Evolutionary conservation across 139 green algal genomes (phyloP).

Genomic region (Axilococcus clingmanii): DNA sequence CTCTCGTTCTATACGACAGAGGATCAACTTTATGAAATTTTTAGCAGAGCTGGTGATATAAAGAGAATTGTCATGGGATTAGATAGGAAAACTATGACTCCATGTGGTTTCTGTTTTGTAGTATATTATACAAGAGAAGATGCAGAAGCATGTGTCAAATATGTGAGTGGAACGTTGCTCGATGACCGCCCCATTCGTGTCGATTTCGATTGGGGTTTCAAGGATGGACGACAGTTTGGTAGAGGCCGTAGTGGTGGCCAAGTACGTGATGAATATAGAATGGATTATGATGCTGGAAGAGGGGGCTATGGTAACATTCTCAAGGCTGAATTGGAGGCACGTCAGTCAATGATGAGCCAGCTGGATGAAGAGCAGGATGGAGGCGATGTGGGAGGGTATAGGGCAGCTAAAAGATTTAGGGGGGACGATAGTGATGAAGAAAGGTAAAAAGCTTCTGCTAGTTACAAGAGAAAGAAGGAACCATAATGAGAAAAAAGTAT

Average conservation of each 20-base stretch:
- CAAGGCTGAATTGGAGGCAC: conserved; percentile 13
- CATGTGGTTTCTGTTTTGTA: conserved; percentile 98
- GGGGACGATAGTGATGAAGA: conserved; percentile 15
- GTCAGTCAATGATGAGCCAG: conserved; percentile 12
- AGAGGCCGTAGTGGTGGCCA: conserved; percentile 82
- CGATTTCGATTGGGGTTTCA: conserved; percentile 97
- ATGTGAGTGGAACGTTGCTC: conserved; percentile 87
- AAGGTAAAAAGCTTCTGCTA: conserved; percentile 4
- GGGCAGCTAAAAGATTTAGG: conserved; percentile 4
- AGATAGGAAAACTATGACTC: conserved; percentile 80
- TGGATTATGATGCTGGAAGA: conserved; percentile 81
- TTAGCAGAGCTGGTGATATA: conserved; percentile 70
- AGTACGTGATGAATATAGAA: conserved; percentile 93
- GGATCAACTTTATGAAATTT: conserved; percentile 88
- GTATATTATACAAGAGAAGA: conserved; percentile 71
- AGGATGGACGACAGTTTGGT: conserved; percentile 91
- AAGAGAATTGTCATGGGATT: conserved; percentile 93
- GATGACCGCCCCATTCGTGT: conserved; percentile 88
- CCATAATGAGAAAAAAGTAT: conserved; percentile 4
- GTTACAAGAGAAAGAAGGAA: conserved; percentile 7
- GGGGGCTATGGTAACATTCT: conserved; percentile 64
- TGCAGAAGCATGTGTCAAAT: conserved; percentile 72
- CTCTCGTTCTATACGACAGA: conserved; percentile 95
- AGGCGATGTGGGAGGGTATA: conserved; percentile 17
- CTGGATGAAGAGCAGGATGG: conserved; percentile 15